Conservation (phyloP, 2,329 filamentous ascomycete genomes). For the Fusarium piperis region DNA sequence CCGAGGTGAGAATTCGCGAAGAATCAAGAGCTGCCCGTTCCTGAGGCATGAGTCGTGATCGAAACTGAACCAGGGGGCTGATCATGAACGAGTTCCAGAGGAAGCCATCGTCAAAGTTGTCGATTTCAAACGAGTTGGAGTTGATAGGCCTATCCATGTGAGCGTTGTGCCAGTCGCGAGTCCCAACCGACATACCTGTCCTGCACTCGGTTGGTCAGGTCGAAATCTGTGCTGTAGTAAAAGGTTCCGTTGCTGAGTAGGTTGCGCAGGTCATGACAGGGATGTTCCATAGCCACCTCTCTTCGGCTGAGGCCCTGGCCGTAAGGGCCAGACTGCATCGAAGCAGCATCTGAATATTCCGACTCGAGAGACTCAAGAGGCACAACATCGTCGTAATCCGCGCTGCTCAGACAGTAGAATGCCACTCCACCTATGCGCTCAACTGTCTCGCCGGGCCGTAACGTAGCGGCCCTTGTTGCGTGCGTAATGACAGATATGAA, state of each 20-base stretch:
- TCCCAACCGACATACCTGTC: conserved; percentile 67
- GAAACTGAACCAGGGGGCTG: conserved; percentile 87
- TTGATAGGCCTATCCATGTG: conserved; percentile 70
- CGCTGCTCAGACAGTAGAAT: conserved; percentile 90
- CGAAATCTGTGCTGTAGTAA: conserved; percentile 98
- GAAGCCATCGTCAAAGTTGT: conserved; percentile 91
- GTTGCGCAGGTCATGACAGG: conserved; percentile 90
- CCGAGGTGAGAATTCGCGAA: conserved; percentile 89
- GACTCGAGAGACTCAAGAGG: conserved; percentile 62
- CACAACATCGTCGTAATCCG: conserved; percentile 83
- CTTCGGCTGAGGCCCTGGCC: conserved; percentile 65
- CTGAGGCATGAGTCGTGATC: conserved; percentile 78
- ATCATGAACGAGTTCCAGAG: conserved; percentile 99
- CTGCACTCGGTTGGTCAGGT: conserved; percentile 92
- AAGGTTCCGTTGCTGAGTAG: conserved; percentile 93
- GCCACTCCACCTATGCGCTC: conserved; percentile 88
- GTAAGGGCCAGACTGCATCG: conserved; percentile 52
- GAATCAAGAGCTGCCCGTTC: conserved; percentile 85
- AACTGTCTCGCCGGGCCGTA: conserved; percentile 88
- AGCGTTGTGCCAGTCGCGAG: conserved; percentile 1
- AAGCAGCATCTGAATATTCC: conserved; percentile 58
- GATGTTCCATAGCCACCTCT: conserved; percentile 82
- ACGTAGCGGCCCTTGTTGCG: conserved; percentile 79
- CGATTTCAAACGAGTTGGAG: conserved; percentile 83
- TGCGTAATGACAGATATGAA: conserved; percentile 91